Conservation (phyloP, 2,329 filamentous ascomycete genomes). For the Emmonsia crescens region DNA sequence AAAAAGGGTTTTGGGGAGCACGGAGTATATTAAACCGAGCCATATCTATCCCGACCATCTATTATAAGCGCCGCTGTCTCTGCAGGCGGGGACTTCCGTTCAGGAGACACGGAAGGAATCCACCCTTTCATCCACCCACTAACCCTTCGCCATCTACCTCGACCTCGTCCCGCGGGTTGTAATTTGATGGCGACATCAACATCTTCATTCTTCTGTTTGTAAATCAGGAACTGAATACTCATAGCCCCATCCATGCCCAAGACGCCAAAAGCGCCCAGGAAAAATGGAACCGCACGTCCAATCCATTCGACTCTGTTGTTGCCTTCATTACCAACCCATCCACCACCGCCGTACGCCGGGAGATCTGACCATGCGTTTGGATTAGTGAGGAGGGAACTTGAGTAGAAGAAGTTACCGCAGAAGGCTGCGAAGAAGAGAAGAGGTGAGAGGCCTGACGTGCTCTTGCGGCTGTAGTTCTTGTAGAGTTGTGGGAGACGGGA, state of each 20-base stretch:
- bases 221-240: conserved; percentile 52
- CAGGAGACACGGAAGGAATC: conserved; percentile 43
- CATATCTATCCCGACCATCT: conserved; percentile 22
- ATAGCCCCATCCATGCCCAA: conserved; percentile 52
- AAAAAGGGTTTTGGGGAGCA: background rate
- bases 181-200: conserved; percentile 40
- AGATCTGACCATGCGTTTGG: conserved; percentile 52
- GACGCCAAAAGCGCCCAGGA: conserved; percentile 55
- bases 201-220: conserved; percentile 38
- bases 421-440: conserved; percentile 56
- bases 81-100: conserved; percentile 16
- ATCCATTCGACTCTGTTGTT: conserved; percentile 48
- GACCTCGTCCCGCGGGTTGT: conserved; percentile 24
- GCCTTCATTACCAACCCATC: conserved; percentile 49
- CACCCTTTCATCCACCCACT: conserved; percentile 57
- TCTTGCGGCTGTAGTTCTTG: conserved; percentile 53
- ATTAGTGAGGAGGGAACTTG: conserved; percentile 50
- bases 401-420: conserved; percentile 58
- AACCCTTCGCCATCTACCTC: conserved; percentile 44
- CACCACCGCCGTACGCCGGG: conserved; percentile 45
- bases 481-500: conserved; percentile 55
- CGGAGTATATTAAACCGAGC: conserved; percentile 19
- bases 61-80: conserved; percentile 25
- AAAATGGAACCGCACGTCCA: conserved; percentile 50
- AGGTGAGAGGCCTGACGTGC: conserved; percentile 52